Base-by-base conservation (phyloP, 2,329 filamentous ascomycete species). In the Beauveria sp. region DNA sequence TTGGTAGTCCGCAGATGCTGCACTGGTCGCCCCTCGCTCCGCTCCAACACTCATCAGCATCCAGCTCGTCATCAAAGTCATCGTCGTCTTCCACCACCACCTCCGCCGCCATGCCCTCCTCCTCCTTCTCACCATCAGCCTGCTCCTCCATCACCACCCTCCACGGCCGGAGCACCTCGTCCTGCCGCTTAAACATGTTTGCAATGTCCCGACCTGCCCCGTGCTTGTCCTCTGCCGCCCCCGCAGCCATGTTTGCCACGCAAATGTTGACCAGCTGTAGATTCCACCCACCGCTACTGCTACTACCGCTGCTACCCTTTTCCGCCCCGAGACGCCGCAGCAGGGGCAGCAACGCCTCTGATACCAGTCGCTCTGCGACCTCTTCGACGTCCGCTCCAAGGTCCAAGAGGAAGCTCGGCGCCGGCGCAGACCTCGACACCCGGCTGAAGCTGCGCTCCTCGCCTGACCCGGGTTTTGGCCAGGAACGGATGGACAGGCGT, bases 201-300 rank as follows among this genome's bases (percentile, higher is more conserved):
- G 82, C 82, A 66, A 97, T 96, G 68, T 96, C 87, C 64, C 89
- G 80, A 1, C 90, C 90, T n/a, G 76, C 78, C 34, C 81, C 82
- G 10, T 76, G 74, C 62, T 79, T 75, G 44, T 73, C 72, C 43
- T 81, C 78, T 16, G 76, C 77, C 5, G 82, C 84, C 18, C 77
- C 78, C 46, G 81, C 77, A 1, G 81, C 81, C 87, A 97, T 93
- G 70, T 96, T 96, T 16, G 90, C 89, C 8, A 90, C 92, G 51
- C 91, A 92, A 24, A 97, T 77, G 65, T 97, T 97, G 62, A 97
- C 79, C 56, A 97, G 76, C 65, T 89, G 90, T 20, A 97, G 73
- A 66, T 93, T 90, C 89, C 90, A 96, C 24, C 40, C 40, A 10
- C 79, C 77, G 63, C 81, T 83, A n/a, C 8, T 43, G 40, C 18